Evolutionary conservation across 2,329 filamentous ascomycete species (phyloP).

Genomic region (Colletotrichum cuscutae): DNA sequence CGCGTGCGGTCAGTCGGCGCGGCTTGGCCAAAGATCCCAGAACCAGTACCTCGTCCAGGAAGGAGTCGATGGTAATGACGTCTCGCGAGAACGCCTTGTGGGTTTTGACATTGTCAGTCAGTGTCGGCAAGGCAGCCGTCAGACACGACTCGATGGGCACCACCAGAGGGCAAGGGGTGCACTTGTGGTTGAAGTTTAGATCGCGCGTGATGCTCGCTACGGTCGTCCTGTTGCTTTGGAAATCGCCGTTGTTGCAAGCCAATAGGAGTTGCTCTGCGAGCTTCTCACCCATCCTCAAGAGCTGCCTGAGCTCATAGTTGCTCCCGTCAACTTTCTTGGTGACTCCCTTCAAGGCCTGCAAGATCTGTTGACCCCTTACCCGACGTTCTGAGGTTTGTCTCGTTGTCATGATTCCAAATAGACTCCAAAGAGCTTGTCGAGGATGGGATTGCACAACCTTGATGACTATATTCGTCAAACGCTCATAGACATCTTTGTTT

Average conservation of each 20-base stretch:
- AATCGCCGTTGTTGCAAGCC: slow-evolving; percentile 82
- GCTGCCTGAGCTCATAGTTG: slow-evolving; percentile 70
- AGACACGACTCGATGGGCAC: slow-evolving; percentile 89
- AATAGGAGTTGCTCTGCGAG: slow-evolving; percentile 84
- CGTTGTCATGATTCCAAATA: slow-evolving; percentile 88
- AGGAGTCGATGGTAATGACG: slow-evolving; percentile 82
- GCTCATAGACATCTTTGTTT: slow-evolving; percentile 79
- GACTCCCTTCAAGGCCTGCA: slow-evolving; percentile 59
- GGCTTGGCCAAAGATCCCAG: slow-evolving; percentile 93
- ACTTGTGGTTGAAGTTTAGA: slow-evolving; percentile 85
- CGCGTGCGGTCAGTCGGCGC: slow-evolving; percentile 86
- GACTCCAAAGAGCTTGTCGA: slow-evolving; percentile 89
- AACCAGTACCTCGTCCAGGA: slow-evolving; percentile 89
- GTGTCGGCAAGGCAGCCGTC: slow-evolving; percentile 81
- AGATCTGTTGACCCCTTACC: slow-evolving; percentile 61
- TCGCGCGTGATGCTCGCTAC: slow-evolving; percentile 80
- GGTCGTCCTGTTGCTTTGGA: slow-evolving; percentile 73
- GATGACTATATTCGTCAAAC: slow-evolving; percentile 81
- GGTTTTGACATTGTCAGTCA: slow-evolving; percentile 76
- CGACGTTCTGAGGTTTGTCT: slow-evolving; percentile 75
- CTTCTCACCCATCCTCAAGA: slow-evolving; percentile 83
- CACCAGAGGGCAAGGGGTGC: slow-evolving; percentile 84
- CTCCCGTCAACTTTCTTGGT: slow-evolving; percentile 63
- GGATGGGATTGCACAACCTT: slow-evolving; percentile 91
- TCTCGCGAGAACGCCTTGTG: slow-evolving; percentile 91